Conservation (phyloP, 2,329 filamentous ascomycete genomes). For the Tolypocladium ophioglossoides region DNA sequence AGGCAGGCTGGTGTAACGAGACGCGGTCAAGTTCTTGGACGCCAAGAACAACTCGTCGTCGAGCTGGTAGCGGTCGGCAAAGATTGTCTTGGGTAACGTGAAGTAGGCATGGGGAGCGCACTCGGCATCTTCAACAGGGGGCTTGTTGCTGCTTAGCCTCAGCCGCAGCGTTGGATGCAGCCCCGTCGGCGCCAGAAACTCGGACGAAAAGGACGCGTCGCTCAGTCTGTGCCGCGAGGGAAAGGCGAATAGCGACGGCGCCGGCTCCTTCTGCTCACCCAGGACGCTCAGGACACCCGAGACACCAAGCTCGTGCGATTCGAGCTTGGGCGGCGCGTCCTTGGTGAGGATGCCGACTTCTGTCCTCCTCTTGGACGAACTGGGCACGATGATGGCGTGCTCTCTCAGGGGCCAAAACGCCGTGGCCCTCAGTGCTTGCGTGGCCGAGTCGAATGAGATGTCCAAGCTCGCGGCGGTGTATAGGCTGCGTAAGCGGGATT, state of each 20-base stretch:
- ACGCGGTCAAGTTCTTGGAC: conserved; percentile 64
- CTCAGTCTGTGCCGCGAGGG: conserved; percentile 64
- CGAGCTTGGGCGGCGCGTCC: conserved; percentile 46
- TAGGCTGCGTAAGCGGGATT: conserved; percentile 30
- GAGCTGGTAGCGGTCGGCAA: conserved; percentile 83
- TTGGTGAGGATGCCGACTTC: conserved; percentile 73
- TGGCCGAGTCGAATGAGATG: conserved; percentile 63
- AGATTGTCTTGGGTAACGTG: conserved; percentile 70
- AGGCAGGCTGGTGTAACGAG: conserved; percentile 61
- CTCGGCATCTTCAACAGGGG: conserved; percentile 40
- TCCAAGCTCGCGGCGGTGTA: conserved; percentile 56
- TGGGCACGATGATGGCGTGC: conserved; percentile 29
- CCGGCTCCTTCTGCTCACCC: conserved; percentile 61
- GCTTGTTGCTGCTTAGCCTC: conserved; percentile 41
- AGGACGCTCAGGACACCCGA: conserved; percentile 71
- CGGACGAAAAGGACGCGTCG: conserved; percentile 45
- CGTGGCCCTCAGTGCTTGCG: conserved; percentile 53
- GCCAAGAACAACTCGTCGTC: conserved; percentile 63
- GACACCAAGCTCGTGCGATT: conserved; percentile 65
- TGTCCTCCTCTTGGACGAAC: conserved; percentile 41
- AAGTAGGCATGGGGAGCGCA: conserved; percentile 73
- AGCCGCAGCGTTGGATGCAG: conserved; percentile 75
- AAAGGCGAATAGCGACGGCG: conserved; percentile 73
- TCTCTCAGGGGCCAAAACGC: conserved; percentile 47
- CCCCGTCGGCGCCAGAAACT: conserved; percentile 62